Base-by-base conservation (phyloP, 305 asterid genomes). In the Fraxinus xanthoxyloides region DNA sequence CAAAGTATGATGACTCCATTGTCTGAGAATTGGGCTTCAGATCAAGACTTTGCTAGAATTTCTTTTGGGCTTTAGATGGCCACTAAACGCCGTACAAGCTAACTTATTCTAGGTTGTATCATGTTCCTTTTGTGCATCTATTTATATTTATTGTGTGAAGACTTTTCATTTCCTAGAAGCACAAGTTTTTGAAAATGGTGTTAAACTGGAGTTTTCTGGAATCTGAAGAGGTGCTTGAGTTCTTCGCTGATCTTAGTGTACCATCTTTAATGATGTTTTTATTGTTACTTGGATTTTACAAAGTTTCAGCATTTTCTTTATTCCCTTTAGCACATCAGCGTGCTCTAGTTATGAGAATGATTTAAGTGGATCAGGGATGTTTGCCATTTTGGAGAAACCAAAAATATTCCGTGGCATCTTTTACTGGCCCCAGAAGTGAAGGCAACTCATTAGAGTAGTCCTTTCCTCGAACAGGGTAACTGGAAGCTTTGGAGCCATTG, bases 391-490 rank as follows among this genome's bases (percentile, higher is more conserved):
- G 43, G 26, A 43, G 26, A 61, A 77, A 21, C 13, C 46, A 48
- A 69, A 48, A 43, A 12, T 35, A 31, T 10, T 1, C 30, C 43
- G 56, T 48, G 75, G 43, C 77, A 17, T 59, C 78, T 76, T 34
- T 43, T 38, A 72, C 76, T 69, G 79, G 79, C 74, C 81, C 36
- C 79, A 9, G 51, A 79, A n/a, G 82, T 54, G 30, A 79, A 65
- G 59, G 56, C 76, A 74, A 21, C 77, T 63, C 23, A 23, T 43
- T 79, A 67, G 77, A 17, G 31, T 24, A 12, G 73, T 26, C 73
- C 73, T 24, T 46, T 81, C 38, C 26, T 7, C 36, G 12, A 26
- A 24, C 76, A 75, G 65, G 48, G 34, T 78, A 31, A 48, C 79
- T 13, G 35, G 38, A 31, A 67, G 65, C 59, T 75, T 65, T 73